Conservation (phyloP, 1,139 yeast genomes). For the Geotrichum australiense region DNA sequence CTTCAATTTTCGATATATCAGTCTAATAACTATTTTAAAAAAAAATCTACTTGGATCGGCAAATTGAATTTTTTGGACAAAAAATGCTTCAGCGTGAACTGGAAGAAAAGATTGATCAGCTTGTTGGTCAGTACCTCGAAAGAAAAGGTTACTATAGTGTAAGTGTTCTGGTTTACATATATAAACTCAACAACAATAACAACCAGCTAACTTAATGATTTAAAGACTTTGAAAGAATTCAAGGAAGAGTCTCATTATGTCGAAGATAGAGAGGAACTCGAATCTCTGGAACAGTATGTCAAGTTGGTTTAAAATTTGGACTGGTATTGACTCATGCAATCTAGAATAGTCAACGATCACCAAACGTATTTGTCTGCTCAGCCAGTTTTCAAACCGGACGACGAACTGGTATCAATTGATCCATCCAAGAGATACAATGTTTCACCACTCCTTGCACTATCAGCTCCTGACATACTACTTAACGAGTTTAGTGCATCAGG, state of each 20-base stretch:
- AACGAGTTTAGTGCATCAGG: slow-evolving; percentile 5
- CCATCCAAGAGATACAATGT: slow-evolving; percentile 4
- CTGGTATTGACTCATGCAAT: not conserved
- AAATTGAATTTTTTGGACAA: too few species aligned
- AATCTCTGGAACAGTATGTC: slow-evolving; percentile 11
- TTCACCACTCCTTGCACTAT: too few species aligned
- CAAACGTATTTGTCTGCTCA: slow-evolving; percentile 12
- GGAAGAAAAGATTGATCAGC: slow-evolving; percentile 12
- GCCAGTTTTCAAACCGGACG: slow-evolving; percentile 13
- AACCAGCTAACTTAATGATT: not conserved
- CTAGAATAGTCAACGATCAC: slow-evolving; percentile 15
- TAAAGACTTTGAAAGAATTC: slow-evolving; percentile 14
- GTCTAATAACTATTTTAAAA: too few species aligned
- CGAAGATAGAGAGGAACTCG: slow-evolving; percentile 1
- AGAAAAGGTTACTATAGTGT: slow-evolving; percentile 12
- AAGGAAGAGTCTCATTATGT: slow-evolving; percentile 6
- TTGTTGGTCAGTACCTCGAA: slow-evolving; percentile 15
- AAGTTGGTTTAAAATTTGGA: not conserved
- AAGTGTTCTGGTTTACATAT: slow-evolving; percentile 1
- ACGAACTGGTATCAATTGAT: slow-evolving; percentile 4
- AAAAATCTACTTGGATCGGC: too few species aligned
- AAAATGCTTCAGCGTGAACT: too few species aligned
- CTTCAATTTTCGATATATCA: too few species aligned
- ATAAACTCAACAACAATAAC: not conserved
- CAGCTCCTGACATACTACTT: not conserved